Base-by-base conservation (phyloP, 208 protist genomes). In the Wallacemonas sp. region DNA sequence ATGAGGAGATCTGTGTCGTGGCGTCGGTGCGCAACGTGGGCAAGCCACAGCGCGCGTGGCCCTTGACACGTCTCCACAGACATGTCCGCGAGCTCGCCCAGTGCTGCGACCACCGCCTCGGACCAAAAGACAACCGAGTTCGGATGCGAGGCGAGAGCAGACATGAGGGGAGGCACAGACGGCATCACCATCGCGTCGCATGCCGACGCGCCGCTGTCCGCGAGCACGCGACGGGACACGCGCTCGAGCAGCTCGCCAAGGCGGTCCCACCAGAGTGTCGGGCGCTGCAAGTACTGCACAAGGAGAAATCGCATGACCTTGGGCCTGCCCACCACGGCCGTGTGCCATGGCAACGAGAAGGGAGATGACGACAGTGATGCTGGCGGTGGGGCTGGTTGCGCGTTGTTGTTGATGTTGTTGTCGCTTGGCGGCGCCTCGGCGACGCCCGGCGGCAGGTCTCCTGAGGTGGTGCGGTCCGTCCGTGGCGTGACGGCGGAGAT, bases 11-110 rank as follows among this genome's bases (percentile, higher is more conserved):
- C 2, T 16, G 46, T 36, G 48, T 66, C 58, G 29, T 82, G 76
- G 19, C 78, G 68, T 32, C 80, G 43, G 23, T 14, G 49, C 9
- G 74, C 65, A 3, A 88, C 70, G 74, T 77, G 84, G 1, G 47
- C 29, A 23, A 70, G 43, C 82, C 82, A 88, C 21, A 78, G 52
- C n/a, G 55, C 61, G 11, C 17, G 29, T 2, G 69, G 69, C 11
- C 61, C 61, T 14, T 17, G 3, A 27, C 65, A 65, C 14, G 5
- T 17, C n/a, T 66, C 36, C 30, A 2, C 4, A 27, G 47, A 29
- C 19, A 34, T 36, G 19, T n/a, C 33, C 17, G 29, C 38, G 30
- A 33, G 12, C 43, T 39, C 21, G 4, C 57, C 6, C n/a, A 72
- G 29, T 1, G 29, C 2, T 16, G 9, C 8, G 4, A 72, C 43